Percentiles rank a stretch among this genome's conserved stretches.
phyloP scores from a whole-genome alignment of 345 rosid genomes.

The Anastatica hierochuntica region DNA sequence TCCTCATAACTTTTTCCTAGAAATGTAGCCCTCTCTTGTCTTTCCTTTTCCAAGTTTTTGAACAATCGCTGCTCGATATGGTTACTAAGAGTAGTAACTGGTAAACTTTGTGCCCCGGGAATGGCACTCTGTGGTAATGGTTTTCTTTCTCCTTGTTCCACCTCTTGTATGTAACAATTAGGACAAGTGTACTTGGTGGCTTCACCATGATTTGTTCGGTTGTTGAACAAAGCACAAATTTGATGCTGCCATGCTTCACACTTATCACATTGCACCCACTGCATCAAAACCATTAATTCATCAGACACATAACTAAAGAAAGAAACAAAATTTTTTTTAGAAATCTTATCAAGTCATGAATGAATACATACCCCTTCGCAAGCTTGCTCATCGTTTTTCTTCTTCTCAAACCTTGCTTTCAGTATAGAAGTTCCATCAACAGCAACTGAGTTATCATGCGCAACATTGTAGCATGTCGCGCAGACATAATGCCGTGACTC shows the following conservation, averaged over 20 bases:
- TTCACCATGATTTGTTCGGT: constrained; percentile 92
- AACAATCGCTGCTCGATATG: constrained; percentile 83
- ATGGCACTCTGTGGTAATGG: constrained; percentile 90
- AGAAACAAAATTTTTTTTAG: too few species aligned
- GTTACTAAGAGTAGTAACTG: constrained; percentile 85
- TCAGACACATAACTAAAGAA: too few species aligned
- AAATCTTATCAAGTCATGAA: too few species aligned
- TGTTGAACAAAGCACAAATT: constrained; percentile 92
- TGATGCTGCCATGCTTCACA: constrained; percentile 99
- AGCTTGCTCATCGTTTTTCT: constrained; percentile 96
- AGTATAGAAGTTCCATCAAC: constrained; percentile 63
- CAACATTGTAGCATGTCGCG: constrained; percentile 86
- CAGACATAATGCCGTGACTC: constrained; percentile 90
- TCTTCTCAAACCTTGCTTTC: constrained; percentile 85
- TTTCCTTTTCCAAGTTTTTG: constrained; percentile 69
- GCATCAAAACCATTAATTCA: constrained; percentile 29
- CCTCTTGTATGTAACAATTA: constrained; percentile 83
- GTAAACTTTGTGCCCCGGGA: constrained; percentile 90
- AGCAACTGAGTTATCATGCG: constrained; percentile 62
- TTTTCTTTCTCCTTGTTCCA: constrained; percentile 81
- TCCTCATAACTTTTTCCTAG: constrained; percentile 83
- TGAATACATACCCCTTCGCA: constrained; percentile 96
- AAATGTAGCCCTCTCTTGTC: constrained; percentile 71
- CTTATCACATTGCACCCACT: constrained; percentile 99
- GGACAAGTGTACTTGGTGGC: constrained; percentile 99